phyloP scores from a whole-genome alignment of 2,329 filamentous ascomycete species.

The Beauveria rudraprayagi region DNA sequence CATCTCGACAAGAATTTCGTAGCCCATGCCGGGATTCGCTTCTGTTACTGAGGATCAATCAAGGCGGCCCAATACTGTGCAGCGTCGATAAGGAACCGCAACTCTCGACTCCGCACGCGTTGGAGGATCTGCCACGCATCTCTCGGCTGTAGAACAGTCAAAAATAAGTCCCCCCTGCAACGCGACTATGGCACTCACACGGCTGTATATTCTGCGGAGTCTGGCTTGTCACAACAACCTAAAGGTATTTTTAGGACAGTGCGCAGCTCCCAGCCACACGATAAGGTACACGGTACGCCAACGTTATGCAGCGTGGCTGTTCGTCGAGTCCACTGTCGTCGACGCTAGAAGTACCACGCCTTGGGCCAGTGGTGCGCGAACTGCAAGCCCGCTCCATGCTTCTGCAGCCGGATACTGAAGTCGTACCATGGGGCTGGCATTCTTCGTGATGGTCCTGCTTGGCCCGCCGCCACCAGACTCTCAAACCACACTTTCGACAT shows the following conservation, averaged over 20 bases:
- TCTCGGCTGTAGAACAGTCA: neutral
- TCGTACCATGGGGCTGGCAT: neutral
- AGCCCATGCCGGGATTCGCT: neutral
- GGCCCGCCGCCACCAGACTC: neutral
- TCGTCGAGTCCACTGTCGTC: neutral
- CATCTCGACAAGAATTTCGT: neutral
- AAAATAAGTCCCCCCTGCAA: neutral
- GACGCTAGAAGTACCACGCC: neutral
- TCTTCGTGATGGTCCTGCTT: neutral
- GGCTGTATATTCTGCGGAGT: neutral
- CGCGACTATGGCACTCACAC: neutral
- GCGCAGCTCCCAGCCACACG: neutral
- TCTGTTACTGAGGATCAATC: neutral
- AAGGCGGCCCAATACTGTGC: neutral
- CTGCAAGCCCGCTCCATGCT: neutral
- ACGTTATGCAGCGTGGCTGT: neutral
- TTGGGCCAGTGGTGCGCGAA: neutral
- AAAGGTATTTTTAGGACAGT: neutral
- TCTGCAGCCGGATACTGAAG: neutral
- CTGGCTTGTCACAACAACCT: neutral
- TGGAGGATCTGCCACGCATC: neutral
- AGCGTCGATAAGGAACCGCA: neutral
- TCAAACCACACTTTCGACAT: neutral
- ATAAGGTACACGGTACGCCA: neutral
- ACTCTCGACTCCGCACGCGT: neutral